Conservation (phyloP, 495 filamentous ascomycete species). For the Aspergillus affinis region DNA sequence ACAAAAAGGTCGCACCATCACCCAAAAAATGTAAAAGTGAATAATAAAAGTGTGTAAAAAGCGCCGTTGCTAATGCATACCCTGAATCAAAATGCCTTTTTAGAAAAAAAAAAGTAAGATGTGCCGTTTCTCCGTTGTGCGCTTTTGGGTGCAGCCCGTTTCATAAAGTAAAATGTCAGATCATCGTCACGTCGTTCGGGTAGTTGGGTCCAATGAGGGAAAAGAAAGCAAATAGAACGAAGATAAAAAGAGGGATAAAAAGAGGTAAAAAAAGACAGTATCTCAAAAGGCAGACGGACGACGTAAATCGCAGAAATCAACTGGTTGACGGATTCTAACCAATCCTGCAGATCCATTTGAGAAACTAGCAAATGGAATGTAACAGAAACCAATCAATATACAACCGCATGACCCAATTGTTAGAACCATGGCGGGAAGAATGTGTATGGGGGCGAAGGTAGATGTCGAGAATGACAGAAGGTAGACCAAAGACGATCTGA, state of each 20-base stretch:
- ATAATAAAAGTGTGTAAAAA: conserved; percentile 3
- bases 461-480: neutral
- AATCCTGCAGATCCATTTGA: neutral
- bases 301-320: conserved; percentile 1
- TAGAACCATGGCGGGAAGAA: neutral
- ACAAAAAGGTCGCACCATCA: conserved; percentile 1
- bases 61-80: conserved; percentile 22
- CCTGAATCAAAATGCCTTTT: conserved; percentile 12
- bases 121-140: conserved; percentile 14
- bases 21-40: conserved; percentile 10
- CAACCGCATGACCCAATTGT: neutral
- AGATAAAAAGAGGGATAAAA: conserved; percentile 7
- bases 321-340: conserved; percentile 1
- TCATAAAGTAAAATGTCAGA: conserved; percentile 13
- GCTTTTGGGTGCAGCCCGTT: conserved; percentile 6
- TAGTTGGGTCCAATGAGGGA: conserved; percentile 2
- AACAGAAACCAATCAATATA: neutral
- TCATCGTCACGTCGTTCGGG: conserved; percentile 17
- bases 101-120: neutral
- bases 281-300: conserved; percentile 11
- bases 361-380: neutral
- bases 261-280: conserved; percentile 6
- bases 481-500: neutral
- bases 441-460: neutral
- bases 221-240: conserved; percentile 11